These are phyloP conservation scores for Sinapis alba DNA, from an alignment of 441 rosid species.

Conservation along the genomic window DNA sequence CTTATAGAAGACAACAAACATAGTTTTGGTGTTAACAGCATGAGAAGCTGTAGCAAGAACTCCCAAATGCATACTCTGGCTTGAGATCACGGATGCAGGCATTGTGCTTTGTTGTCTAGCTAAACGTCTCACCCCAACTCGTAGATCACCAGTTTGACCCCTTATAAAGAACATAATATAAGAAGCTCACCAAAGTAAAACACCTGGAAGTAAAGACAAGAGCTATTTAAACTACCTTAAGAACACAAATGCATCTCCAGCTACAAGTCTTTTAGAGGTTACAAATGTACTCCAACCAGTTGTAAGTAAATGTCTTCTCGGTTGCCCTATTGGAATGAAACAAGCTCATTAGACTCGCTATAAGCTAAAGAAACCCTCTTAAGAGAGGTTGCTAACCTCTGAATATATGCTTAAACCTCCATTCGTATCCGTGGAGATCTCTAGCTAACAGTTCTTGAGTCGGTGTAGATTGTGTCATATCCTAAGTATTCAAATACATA, in stretches of 20 bases:
- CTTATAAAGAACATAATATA: conserved; percentile 33
- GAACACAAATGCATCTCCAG: conserved; percentile 95
- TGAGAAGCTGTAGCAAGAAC: conserved; percentile 98
- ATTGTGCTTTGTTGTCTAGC: conserved; percentile 66
- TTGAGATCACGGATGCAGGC: conserved; percentile 93
- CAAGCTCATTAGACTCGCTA: background rate
- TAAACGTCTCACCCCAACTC: conserved; percentile 82
- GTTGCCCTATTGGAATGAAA: conserved; percentile 62
- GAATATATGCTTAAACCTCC: conserved; percentile 95
- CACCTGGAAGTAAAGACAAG: too few species aligned
- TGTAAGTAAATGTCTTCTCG: conserved; percentile 91
- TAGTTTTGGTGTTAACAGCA: conserved; percentile 74
- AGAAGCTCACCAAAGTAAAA: too few species aligned
- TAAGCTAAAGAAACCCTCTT: background rate
- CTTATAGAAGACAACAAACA: conserved; percentile 85
- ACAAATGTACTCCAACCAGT: conserved; percentile 99
- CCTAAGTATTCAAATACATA: conserved; percentile 46
- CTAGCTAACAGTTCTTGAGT: conserved; percentile 81
- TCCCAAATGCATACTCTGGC: conserved; percentile 98
- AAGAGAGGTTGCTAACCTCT: conserved; percentile 57
- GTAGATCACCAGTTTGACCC: conserved; percentile 68
- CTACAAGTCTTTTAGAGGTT: conserved; percentile 80
- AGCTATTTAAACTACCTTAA: conserved; percentile 53
- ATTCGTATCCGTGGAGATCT: conserved; percentile 87
- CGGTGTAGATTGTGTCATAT: conserved; percentile 83